Percentiles rank a stretch among this genome's conserved stretches.
Conservation (phyloP, 805 yeast species). For the Metschnikowia reukaufii region DNA sequence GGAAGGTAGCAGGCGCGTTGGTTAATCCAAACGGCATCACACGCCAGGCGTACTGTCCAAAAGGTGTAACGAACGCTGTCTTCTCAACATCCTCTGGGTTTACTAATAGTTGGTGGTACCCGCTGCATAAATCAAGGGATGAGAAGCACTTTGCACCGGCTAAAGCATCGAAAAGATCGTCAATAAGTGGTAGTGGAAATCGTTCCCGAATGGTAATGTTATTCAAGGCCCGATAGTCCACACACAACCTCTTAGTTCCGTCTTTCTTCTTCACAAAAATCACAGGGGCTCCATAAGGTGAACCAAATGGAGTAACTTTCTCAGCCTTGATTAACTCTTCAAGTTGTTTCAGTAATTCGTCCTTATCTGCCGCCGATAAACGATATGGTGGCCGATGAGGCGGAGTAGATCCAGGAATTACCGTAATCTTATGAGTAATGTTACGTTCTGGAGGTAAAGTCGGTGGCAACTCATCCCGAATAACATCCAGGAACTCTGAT, state of each 20-base stretch:
- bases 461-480: neutral
- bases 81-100: neutral
- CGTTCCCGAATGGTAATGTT: neutral
- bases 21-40: slow-evolving; percentile 8
- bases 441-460: neutral
- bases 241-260: neutral
- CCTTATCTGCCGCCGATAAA: neutral
- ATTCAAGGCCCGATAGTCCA: neutral
- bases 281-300: too few species aligned
- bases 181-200: slow-evolving; percentile 2
- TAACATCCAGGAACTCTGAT: neutral
- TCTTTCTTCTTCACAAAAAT: neutral
- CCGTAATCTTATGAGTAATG: neutral
- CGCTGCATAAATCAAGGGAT: slow-evolving; percentile 1
- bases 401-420: neutral
- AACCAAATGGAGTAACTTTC: too few species aligned
- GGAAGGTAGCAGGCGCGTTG: slow-evolving; percentile 5
- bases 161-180: slow-evolving; percentile 1
- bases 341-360: neutral
- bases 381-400: neutral
- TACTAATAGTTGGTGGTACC: slow-evolving; percentile 4
- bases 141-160: slow-evolving; percentile 4
- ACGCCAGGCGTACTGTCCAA: slow-evolving; percentile 7
- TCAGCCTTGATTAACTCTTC: neutral
- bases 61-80: slow-evolving; percentile 7